Evolutionary conservation across 1,284 basidiomycete genomes (phyloP).

Genomic region (Chalciporus sp.): DNA sequence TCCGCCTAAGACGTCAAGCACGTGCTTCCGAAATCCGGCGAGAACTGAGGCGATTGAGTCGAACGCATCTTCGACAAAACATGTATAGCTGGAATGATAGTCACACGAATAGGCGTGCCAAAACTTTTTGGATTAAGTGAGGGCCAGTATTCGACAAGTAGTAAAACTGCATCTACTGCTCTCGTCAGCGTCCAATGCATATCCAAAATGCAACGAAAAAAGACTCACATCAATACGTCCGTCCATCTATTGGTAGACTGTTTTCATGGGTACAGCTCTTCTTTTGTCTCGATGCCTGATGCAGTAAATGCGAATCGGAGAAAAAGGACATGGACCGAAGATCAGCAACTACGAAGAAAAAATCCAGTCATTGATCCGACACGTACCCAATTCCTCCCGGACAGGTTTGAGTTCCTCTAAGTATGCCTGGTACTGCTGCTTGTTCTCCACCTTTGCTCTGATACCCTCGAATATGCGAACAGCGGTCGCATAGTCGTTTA

Average conservation of each 20-base stretch:
- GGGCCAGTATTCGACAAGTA: conserved; percentile 19
- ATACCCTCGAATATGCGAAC: conserved; percentile 94
- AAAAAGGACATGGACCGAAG: background rate
- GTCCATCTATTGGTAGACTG: conserved; percentile 10
- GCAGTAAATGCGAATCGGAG: background rate
- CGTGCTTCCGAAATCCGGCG: background rate
- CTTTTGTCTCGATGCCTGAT: conserved; percentile 46
- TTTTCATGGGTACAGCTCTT: conserved; percentile 44
- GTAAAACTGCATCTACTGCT: conserved; percentile 31
- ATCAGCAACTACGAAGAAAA: background rate
- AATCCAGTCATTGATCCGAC: background rate
- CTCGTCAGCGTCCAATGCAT: conserved; percentile 11
- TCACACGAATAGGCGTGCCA: background rate
- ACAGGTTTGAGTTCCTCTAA: conserved; percentile 85
- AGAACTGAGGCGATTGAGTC: background rate
- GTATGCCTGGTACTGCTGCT: conserved; percentile 89
- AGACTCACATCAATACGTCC: conserved; percentile 22
- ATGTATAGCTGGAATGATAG: too few species aligned
- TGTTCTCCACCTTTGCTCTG: conserved; percentile 95
- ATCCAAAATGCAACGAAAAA: background rate
- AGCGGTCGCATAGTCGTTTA: conserved; percentile 96
- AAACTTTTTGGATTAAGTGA: conserved; percentile 24
- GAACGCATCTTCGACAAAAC: too few species aligned
- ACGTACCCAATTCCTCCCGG: conserved; percentile 88
- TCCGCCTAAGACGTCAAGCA: background rate